Conservation (phyloP, 2,329 filamentous ascomycete species). For the Cordyceps javanica region DNA sequence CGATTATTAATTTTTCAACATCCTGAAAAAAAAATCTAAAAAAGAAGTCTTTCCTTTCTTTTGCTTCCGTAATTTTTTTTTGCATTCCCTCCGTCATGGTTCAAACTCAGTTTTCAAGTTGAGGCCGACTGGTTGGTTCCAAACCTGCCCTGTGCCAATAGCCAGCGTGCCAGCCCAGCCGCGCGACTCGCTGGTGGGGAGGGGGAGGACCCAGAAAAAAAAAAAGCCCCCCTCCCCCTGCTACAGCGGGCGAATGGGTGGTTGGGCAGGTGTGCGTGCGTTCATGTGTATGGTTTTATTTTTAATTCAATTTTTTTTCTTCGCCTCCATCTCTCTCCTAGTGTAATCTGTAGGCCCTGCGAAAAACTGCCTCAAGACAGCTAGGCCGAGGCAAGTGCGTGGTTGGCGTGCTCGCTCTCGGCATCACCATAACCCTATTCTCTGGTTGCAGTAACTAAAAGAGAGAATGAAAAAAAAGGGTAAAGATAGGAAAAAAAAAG, state of each 20-base stretch:
- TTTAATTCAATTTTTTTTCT: neutral
- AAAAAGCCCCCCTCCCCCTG: too few species aligned
- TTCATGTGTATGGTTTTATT: neutral
- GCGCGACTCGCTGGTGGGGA: conserved; percentile 1
- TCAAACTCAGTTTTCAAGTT: neutral
- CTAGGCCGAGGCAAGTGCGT: conserved; percentile 2
- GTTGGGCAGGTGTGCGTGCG: neutral
- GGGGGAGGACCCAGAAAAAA: neutral
- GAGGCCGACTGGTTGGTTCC: neutral
- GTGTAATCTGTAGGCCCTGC: neutral
- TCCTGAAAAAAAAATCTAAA: too few species aligned
- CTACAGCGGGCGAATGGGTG: neutral
- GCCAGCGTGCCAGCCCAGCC: conserved; percentile 3
- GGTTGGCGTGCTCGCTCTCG: conserved; percentile 2
- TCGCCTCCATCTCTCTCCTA: neutral
- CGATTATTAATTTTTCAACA: too few species aligned
- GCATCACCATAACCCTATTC: conserved; percentile 13
- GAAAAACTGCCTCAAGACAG: neutral
- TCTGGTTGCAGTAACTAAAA: conserved; percentile 9
- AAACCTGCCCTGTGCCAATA: too few species aligned
- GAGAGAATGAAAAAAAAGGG: neutral
- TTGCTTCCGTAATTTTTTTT: too few species aligned
- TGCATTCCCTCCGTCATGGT: conserved; percentile 5
- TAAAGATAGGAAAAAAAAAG: neutral
- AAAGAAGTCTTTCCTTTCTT: too few species aligned